Base-by-base conservation (phyloP, 2,329 filamentous ascomycete species). In the Fusarium annulatum region DNA sequence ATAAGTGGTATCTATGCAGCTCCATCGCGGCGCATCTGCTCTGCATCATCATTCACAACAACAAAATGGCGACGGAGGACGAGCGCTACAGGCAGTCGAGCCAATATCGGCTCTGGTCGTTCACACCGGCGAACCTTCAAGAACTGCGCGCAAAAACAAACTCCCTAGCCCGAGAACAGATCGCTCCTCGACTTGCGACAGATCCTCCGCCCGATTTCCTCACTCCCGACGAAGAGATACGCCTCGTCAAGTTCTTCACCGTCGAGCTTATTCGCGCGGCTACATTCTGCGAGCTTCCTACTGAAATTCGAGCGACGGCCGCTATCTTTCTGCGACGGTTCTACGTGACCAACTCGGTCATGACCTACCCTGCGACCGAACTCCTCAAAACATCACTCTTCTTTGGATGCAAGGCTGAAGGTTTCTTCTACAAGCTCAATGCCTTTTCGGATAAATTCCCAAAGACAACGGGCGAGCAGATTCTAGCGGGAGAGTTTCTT, bases 21-120 rank as follows among this genome's bases (percentile, higher is more conserved):
- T 34, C 26, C 51, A 46, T 63, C 42, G 52, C 59, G 33, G 33
- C 62, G 61, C n/a, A 30, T 69, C 39, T 59, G 33, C 33, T 51
- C 26, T 67, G 23, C 41, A 49, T 55, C 45, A 52, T n/a, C 62
- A 30, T 55, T 21, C 41, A 49, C 55, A 82, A 52, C n/a, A 51
- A 51, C 53, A 82, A 51, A 69, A 94, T 97, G 90, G 87, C 88
- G 12, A 93, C 91, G 70, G 96, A 99, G 88, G 96, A 99, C 83
- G 93, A 94, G 75, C 88, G 95, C 62, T 99, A 98, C 84, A 91
- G 94, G 38, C 89, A 93, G 58, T 97, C 96, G 0, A 96, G 94
- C 52, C 96, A 99, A 82, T 98, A 91, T 81, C 90, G 93, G 48
- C 88, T 97, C 66, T 99, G 96, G 96, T 97, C 95, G 16, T 98